A percentile compares a stretch with the other conserved stretches of the same genome.
These are phyloP conservation scores for Neurospora sp. DNA, from an alignment of 495 filamentous ascomycete genomes.

Conservation along the genomic window DNA sequence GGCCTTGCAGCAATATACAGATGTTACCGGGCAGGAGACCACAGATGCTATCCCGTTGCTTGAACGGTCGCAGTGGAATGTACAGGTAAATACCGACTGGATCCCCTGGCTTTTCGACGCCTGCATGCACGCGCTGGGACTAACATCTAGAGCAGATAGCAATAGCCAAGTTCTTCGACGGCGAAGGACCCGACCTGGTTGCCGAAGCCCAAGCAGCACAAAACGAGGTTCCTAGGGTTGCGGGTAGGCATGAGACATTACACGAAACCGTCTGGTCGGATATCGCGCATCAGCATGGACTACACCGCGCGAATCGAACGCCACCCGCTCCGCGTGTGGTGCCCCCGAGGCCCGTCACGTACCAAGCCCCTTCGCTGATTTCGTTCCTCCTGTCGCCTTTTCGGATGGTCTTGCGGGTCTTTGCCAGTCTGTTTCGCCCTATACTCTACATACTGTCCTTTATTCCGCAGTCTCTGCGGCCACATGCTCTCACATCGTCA, in stretches of 20 bases:
- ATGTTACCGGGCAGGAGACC: slow-evolving; percentile 75
- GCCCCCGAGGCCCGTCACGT: slow-evolving; percentile 55
- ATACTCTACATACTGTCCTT: slow-evolving; percentile 66
- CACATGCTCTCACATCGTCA: slow-evolving; percentile 50
- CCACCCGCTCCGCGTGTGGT: slow-evolving; percentile 72
- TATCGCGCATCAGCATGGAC: neutral
- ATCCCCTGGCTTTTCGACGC: neutral
- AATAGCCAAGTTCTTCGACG: slow-evolving; percentile 94
- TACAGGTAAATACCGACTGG: slow-evolving; percentile 50
- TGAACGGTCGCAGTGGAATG: slow-evolving; percentile 87
- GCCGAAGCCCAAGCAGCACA: slow-evolving; percentile 64
- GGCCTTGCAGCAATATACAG: slow-evolving; percentile 75
- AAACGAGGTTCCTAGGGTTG: slow-evolving; percentile 43
- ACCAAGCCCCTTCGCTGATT: slow-evolving; percentile 62
- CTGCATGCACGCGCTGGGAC: neutral
- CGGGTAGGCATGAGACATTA: slow-evolving; percentile 59
- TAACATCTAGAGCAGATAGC: slow-evolving; percentile 55
- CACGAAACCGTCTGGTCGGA: slow-evolving; percentile 43
- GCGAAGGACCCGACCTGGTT: slow-evolving; percentile 73
- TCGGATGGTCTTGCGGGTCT: slow-evolving; percentile 59
- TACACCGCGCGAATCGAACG: slow-evolving; percentile 16
- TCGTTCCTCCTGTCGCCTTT: slow-evolving; percentile 74
- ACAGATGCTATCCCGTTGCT: slow-evolving; percentile 72
- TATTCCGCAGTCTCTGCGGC: slow-evolving; percentile 35
- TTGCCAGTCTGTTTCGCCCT: slow-evolving; percentile 56